phyloP scores from a whole-genome alignment of 768 basidiomycete genomes.

The Nidularia pulvinata region DNA sequence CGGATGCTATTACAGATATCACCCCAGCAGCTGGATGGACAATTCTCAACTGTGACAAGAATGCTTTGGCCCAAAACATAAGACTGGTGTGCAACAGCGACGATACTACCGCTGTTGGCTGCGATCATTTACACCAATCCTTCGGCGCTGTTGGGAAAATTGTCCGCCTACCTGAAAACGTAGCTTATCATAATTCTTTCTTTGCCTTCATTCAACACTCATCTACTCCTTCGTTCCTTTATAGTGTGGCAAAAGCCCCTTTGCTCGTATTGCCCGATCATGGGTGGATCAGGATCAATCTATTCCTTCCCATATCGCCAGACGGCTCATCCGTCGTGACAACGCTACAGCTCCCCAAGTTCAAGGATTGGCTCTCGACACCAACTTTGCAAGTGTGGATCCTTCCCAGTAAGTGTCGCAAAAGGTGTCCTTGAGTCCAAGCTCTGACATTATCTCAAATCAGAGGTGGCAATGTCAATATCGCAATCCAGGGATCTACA shows the following conservation, averaged over 20 bases:
- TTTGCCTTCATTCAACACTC: neutral
- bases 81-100: neutral
- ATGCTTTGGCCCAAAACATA: neutral
- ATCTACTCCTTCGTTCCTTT: too few species aligned
- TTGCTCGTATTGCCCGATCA: conserved; percentile 12
- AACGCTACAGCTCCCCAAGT: conserved; percentile 8
- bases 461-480: neutral
- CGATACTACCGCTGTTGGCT: conserved; percentile 2
- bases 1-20: neutral
- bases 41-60: neutral
- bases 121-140: conserved; percentile 13
- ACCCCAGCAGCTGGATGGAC: neutral
- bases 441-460: neutral
- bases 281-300: conserved; percentile 15
- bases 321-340: conserved; percentile 8
- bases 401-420: conserved; percentile 4
- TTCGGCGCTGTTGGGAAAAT: conserved; percentile 29
- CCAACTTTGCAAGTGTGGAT: conserved; percentile 13
- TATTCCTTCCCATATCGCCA: conserved; percentile 9
- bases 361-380: conserved; percentile 12
- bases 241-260: conserved; percentile 17
- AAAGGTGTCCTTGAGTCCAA: neutral
- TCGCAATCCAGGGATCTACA: neutral
- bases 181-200: conserved; percentile 10
- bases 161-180: conserved; percentile 30